phyloP scores from a whole-genome alignment of 2,329 filamentous ascomycete species.

The Talaromyces rugulosus region DNA sequence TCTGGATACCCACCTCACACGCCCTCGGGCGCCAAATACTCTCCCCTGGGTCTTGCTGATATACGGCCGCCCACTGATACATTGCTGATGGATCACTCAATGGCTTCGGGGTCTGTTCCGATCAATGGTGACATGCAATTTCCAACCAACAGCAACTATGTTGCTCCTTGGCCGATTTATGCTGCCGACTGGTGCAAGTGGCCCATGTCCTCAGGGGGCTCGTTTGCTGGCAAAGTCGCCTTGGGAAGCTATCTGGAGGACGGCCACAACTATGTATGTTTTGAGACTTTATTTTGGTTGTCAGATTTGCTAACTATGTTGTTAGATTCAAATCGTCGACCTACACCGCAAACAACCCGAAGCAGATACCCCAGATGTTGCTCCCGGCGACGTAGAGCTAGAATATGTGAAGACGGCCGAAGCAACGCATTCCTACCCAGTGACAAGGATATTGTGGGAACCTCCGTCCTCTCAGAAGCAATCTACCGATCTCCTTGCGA shows the following conservation, averaged over 20 bases:
- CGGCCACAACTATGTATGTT: constrained; percentile 88
- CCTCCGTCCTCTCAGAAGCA: constrained; percentile 92
- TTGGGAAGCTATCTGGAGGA: constrained; percentile 96
- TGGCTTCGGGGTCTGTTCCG: constrained; percentile 50
- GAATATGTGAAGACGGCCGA: constrained; percentile 94
- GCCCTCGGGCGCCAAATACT: constrained; percentile 65
- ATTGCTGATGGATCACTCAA: constrained; percentile 66
- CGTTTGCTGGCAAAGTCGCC: constrained; percentile 83
- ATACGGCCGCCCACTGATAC: constrained; percentile 85
- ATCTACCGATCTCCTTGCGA: constrained; percentile 89
- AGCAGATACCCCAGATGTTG: constrained; percentile 65
- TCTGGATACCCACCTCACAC: constrained; percentile 49
- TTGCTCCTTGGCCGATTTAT: constrained; percentile 92
- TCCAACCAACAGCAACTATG: constrained; percentile 80
- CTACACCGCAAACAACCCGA: constrained; percentile 70
- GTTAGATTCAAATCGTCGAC: constrained; percentile 92
- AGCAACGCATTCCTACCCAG: constrained; percentile 95
- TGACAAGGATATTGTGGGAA: constrained; percentile 93
- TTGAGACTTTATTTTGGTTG: constrained; percentile 11
- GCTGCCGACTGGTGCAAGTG: constrained; percentile 99
- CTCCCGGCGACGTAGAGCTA: constrained; percentile 60
- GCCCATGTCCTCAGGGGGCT: constrained; percentile 64
- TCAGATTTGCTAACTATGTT: constrained; percentile 17
- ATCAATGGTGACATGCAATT: constrained; percentile 64
- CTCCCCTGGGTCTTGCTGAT: constrained; percentile 84